A percentile compares a stretch with the other conserved stretches of the same genome.
Evolutionary conservation across 257 asterid species (phyloP).

Genomic region (Sherardia arvensis): DNA sequence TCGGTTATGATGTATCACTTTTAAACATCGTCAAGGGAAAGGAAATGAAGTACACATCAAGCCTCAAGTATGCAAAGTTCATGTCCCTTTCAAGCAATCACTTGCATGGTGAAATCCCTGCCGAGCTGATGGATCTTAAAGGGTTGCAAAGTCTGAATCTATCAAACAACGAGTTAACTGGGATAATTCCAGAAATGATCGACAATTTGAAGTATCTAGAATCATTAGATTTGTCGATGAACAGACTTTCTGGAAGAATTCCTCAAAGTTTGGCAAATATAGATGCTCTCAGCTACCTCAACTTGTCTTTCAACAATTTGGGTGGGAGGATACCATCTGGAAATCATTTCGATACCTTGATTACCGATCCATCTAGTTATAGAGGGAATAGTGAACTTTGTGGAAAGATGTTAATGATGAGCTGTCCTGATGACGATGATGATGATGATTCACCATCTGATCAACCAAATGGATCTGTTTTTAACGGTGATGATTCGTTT

Average conservation of each 20-base stretch:
- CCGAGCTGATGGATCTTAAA: not conserved
- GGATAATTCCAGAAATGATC: constrained; percentile 11
- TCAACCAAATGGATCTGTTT: not conserved
- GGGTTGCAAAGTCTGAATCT: not conserved
- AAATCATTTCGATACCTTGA: constrained; percentile 20
- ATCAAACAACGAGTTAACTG: not conserved
- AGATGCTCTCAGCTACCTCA: constrained; percentile 21
- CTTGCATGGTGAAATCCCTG: constrained; percentile 7
- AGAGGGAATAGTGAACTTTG: not conserved
- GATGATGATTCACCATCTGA: not conserved
- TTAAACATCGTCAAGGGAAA: not conserved
- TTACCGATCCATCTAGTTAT: constrained; percentile 4
- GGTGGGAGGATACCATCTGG: constrained; percentile 25
- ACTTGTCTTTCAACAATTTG: constrained; percentile 23
- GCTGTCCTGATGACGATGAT: not conserved
- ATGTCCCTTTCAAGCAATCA: constrained; percentile 7
- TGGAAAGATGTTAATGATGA: not conserved
- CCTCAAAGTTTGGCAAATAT: constrained; percentile 22
- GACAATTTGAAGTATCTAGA: constrained; percentile 19
- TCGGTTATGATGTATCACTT: not conserved
- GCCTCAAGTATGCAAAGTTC: not conserved
- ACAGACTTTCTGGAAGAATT: constrained; percentile 18
- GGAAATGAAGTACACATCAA: not conserved
- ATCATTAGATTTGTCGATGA: constrained; percentile 24
- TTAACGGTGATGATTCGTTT: not conserved